Base-by-base conservation (phyloP, 768 basidiomycete genomes). In the Hirschioporus abietinus region DNA sequence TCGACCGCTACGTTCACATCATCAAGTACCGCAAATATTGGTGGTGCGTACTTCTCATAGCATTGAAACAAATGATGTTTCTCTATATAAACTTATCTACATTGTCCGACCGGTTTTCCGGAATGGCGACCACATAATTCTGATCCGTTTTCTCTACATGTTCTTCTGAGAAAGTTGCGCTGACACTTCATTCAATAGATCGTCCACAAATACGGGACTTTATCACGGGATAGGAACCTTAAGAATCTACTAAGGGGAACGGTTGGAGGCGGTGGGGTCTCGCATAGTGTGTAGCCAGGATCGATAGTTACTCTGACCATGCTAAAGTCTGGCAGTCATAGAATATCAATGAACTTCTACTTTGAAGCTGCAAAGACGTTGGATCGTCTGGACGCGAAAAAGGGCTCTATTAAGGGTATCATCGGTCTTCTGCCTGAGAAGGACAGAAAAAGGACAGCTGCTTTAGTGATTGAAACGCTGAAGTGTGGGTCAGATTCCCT, bases 401-500 rank as follows among this genome's bases (percentile, higher is more conserved):
- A 94, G 76, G 95, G 95, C n/a, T 96, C 93, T 17, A 91, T 98
- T 73, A 95, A 96, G 74, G 86, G 95, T 65, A 77, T 94, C 35
- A 79, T 96, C 58, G 86, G 86, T 23, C 84, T 86, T 65, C 80
- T 95, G 30, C 86, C 91, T 27, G 86, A 89, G 74, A 88, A 89
- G 77, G 83, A 84, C 70, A 84, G 90, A 72, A 92, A 91, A 73
- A 83, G 93, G 64, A 89, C 88, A 6, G 85, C 92, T 35, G 93
- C 93, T 9, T 86, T 97, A 42, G 88, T 98, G 35, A 95, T 99
- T 65, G 93, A 97, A 79, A 96, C 95, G 0, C 80, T 99, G 61
- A 98, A 97, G 84, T 98, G 96, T 96, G 78, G 81, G 88, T 67
- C 35, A 24, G 58, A 59, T 26, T 34, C 61, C 27, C 58, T 30